Evolutionary conservation across 148 eudicot genomes (phyloP), one percentile per base, ranked within the genome.

Genomic region (Arbutus unedo): DNA sequence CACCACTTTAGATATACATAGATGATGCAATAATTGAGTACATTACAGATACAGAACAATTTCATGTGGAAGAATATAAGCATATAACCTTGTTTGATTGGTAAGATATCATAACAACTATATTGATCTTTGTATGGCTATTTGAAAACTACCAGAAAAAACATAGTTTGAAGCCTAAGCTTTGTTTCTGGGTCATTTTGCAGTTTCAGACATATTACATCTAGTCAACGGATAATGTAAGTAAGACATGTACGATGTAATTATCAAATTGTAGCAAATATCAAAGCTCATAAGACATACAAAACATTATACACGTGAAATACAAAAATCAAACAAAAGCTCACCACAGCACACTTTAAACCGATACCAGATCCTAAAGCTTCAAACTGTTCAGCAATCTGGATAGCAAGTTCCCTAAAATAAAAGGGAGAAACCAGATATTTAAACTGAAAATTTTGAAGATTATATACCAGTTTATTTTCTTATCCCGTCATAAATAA

Each of bases 361-460:
- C 93, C 92, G 72, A 96, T 94, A 76, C 87, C 89, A 75, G 94
- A 84, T 25, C 98, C 98, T 85, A 96, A 85, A 77, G 99, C 99
- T 88, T 91, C 93, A 87, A 96, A 96, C 83, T 96, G 99, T 74
- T 96, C 94, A 75, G 98, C 90, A 85, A 96, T 96, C 82, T 96
- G 99, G 85, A 96, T 90, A 0, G 99, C 98, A 60, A 96, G 97
- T 79, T 96, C 98, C 84, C 98, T 93, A 84, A 44, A 75, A 82
- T 15, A 83, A 43, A 10, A 51, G 51, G 25, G 76, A 25, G 70
- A 85, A 78, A 67, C 14, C 48, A 57, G 43, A 51, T 9, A 75
- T 25, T 50, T 47, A 21, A 77, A 16, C 44, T 16, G 44, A 4
- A 56, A 48, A 31, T 4, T 14, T 21, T 53, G 18, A 48, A 70